Base-by-base conservation (phyloP, 2,329 filamentous ascomycete species). In the Metarhizium humberi region DNA sequence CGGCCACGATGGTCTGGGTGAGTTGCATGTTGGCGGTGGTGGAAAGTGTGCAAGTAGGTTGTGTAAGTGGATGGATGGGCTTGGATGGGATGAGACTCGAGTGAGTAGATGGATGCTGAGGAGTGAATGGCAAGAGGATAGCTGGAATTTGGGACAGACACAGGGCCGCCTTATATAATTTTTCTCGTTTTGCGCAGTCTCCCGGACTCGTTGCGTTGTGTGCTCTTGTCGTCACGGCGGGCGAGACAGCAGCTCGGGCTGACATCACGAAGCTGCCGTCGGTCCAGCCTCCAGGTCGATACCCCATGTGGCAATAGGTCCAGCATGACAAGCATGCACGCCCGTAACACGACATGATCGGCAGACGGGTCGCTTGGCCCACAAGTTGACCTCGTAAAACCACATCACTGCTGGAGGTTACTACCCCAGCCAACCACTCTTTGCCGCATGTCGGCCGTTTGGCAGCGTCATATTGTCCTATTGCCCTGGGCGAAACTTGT, bases 21-120 rank as follows among this genome's bases (percentile, higher is more conserved):
- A 76, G 64, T 63, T 76, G 72, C 75, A 77, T 77, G 40, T 51
- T 74, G 61, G 36, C 14, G 52, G 36, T 30, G 38, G 42, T 45
- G 25, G 25, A 25, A 7, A 30, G 5, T 40, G 5, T 6, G 43
- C n/a, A 14, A 14, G 45, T 4, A 3, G 10, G 4, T 6, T 45
- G 16, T 48, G 45, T 6, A 11, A 20, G 20, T 30, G 20, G 25
- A 30, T 48, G 20, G 6, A n/a, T 25, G 8, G 43, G 8, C 43
- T 46, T 10, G 43, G 25, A 46, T 20, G n/a, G 6, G 14, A 43
- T 25, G 20, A 46, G 43, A 25, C 13, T 25, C 18, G n/a, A n/a
- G 20, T 4, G 1, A 25, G 20, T 20, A 25, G 25, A 25, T 4
- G 25, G 25, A 25, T 25, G 25, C 25, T 25, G 25, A 25, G 25